Base-by-base conservation (phyloP, 129 eudicot genomes). In the Cynara cardunculus region DNA sequence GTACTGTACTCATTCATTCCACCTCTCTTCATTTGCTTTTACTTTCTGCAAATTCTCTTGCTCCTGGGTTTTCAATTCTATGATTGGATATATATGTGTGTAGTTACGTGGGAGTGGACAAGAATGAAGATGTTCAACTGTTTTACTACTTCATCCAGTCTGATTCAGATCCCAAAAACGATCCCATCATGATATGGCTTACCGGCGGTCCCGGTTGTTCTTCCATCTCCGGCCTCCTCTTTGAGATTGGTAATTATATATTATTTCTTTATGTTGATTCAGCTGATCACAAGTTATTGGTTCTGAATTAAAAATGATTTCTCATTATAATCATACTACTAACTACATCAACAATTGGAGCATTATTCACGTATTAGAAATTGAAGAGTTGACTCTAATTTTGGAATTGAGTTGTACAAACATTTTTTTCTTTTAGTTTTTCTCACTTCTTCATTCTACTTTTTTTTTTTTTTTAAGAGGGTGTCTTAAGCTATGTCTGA, bases 151-250 rank as follows among this genome's bases (percentile, higher is more conserved):
- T 82, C 72, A 71, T 74, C 27, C 24, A 7, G 4, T 81, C 84
- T 0, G 81, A 82, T n/a, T 76, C 82, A 12, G 31, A 82, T 75
- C 85, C 85, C 0, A 56, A 69, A 0, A 13, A 26, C 12, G 85
- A 82, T 35, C 85, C 85, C 21, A 76, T 82, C 73, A 24, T 82
- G 66, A 64, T 82, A 24, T 76, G 81, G 81, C 59, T 82, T n/a
- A 49, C 82, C 2, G 85, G 85, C 0, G 85, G 85, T 14, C 85
- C 85, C 0, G 81, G 85, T 61, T 82, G 82, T 68, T 82, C 85
- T 25, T 69, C 85, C 25, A 68, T 82, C 4, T 27, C 81, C 32
- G 81, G 73, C 31, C 31, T 82, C 25, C 5, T 82, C 9, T 82
- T 49, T 8, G 81, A 75, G 46, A 46, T 76, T 46, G 76, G 76